Evolutionary conservation across 2,329 filamentous ascomycete genomes (phyloP), one percentile per base, ranked within the genome.

Genomic region (Basipetospora chlamydospora): DNA sequence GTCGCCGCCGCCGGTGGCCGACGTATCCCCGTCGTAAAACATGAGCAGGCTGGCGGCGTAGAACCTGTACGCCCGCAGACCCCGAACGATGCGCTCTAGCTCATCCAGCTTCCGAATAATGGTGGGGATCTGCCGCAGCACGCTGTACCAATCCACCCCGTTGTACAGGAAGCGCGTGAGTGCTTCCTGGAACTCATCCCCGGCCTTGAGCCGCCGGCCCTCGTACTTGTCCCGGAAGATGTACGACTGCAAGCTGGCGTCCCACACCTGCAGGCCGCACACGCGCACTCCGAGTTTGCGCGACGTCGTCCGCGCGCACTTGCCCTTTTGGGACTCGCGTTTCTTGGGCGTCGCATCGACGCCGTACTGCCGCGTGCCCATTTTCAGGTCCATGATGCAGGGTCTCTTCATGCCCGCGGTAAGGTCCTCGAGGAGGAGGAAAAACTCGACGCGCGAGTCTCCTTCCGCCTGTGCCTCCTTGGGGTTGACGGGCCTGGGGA

Each of bases 201-300:
- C 90, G 3, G 81, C 85, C 55, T 87, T 87, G 23, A 98, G 64
- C 46, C 84, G 76, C 37, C 90, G 80, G 2, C 90, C 90, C 52
- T 85, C 94, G 56, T 98, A 98, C 58, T 98, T 98, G 67, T 98
- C 90, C 53, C 93, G 82, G 52, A 96, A 98, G n/a, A 87, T 67
- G 51, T 94, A 95, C 32, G 73, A 77, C 50, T 92, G 76, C 25
- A 76, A 79, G 44, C 77, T 77, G 16, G 77, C 78, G 51, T 96
- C 88, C 85, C 88, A 98, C 1, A 93, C 85, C 54, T 98, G 90
- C 61, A 98, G 78, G 4, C 90, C 90, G 52, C 90, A 98, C 4
- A 98, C 78, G 15, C 90, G 77, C 3, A 98, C 90, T 4, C 90
- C 90, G 1, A 98, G 71, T 54, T 92, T 78, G 41, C 79, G 77